Conservation (phyloP, 148 eudicot genomes). For the Rhododendron vialii region DNA sequence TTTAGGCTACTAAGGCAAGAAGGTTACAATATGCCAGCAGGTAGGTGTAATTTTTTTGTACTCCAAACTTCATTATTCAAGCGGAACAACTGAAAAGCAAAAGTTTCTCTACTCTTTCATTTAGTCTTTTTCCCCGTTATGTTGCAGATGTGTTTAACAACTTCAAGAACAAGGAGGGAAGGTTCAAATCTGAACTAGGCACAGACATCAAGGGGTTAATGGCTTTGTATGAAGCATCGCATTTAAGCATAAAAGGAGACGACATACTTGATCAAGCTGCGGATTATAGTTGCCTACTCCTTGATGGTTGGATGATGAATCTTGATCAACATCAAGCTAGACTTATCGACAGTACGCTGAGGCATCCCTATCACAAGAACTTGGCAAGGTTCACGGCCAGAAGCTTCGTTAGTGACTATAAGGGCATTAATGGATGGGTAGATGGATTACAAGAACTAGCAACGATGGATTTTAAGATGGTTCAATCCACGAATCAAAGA, state of each 20-base stretch:
- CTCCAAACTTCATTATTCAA: neutral
- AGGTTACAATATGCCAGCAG: constrained; percentile 40
- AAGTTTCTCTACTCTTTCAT: neutral
- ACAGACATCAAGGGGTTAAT: constrained; percentile 42
- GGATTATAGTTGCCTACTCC: constrained; percentile 27
- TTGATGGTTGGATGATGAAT: constrained; percentile 12
- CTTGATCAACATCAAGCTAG: constrained; percentile 13
- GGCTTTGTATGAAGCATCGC: constrained; percentile 63
- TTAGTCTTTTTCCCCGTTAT: neutral
- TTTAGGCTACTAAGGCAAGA: constrained; percentile 51
- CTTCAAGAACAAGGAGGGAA: constrained; percentile 41
- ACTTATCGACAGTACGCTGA: constrained; percentile 24
- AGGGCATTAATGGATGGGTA: constrained; percentile 17
- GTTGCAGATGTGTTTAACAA: constrained; percentile 36
- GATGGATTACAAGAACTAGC: constrained; percentile 32
- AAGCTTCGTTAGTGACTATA: constrained; percentile 8
- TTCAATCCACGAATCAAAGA: constrained; percentile 17
- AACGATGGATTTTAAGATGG: constrained; percentile 20
- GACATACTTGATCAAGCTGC: constrained; percentile 46
- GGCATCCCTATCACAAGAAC: constrained; percentile 46
- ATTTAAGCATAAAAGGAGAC: constrained; percentile 50
- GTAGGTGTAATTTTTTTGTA: constrained; percentile 13
- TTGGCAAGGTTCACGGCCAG: constrained; percentile 24
- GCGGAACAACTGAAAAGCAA: too few species aligned
- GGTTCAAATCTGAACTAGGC: constrained; percentile 27